Conservation (phyloP, 2,329 filamentous ascomycete species). For the Reticulascus tulasneorum region DNA sequence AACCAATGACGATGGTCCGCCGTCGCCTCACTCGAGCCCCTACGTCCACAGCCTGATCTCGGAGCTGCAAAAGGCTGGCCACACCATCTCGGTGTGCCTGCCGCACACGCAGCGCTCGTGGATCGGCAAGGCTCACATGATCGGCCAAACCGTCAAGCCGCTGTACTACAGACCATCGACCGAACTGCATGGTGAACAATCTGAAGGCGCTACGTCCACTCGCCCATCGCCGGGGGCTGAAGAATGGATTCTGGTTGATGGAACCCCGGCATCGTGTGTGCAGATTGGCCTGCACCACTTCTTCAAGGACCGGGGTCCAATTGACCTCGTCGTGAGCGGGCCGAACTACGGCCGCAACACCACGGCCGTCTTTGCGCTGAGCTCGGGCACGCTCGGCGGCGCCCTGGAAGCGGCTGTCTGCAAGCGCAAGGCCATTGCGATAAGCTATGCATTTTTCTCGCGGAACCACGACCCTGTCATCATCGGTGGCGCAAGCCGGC, state of each 20-base stretch:
- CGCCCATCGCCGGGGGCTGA: conserved; percentile 51
- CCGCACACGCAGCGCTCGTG: conserved; percentile 91
- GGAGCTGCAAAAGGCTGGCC: conserved; percentile 68
- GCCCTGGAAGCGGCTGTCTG: conserved; percentile 75
- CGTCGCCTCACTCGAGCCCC: conserved; percentile 72
- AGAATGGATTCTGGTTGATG: conserved; percentile 79
- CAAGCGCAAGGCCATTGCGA: conserved; percentile 66
- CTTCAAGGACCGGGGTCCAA: conserved; percentile 65
- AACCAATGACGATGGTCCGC: conserved; percentile 78
- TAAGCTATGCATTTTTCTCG: conserved; percentile 88
- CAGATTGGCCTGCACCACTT: conserved; percentile 81
- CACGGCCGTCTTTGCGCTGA: conserved; percentile 74
- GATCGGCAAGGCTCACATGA: conserved; percentile 98
- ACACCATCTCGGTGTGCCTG: conserved; percentile 86
- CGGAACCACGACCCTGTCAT: conserved; percentile 78
- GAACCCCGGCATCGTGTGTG: conserved; percentile 75
- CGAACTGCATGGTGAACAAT: conserved; percentile 34
- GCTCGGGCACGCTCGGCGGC: conserved; percentile 72
- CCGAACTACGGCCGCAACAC: conserved; percentile 84
- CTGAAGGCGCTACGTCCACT: conserved; percentile 63
- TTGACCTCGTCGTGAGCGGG: conserved; percentile 75
- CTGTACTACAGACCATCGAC: conserved; percentile 70
- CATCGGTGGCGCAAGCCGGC: conserved; percentile 70
- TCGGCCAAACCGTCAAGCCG: conserved; percentile 81
- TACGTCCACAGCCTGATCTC: conserved; percentile 74